A percentile compares a stretch with the other conserved stretches of the same genome.
These are phyloP conservation scores for Cubamyces sp. DNA, from an alignment of 768 basidiomycete species.

Conservation along the genomic window DNA sequence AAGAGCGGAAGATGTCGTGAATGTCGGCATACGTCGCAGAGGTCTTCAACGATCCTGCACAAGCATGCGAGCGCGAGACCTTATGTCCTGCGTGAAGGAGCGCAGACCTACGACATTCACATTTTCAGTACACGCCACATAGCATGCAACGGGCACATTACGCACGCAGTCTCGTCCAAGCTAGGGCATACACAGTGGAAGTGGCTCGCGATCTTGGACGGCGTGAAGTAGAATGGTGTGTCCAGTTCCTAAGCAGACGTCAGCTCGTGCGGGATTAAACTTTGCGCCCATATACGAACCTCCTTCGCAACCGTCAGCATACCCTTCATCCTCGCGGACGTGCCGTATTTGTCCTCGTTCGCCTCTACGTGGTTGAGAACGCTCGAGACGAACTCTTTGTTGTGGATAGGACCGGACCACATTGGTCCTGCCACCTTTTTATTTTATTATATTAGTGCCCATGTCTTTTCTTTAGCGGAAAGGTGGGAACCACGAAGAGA, in stretches of 20 bases:
- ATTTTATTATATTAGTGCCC: background rate
- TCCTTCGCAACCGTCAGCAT: slow-evolving; percentile 93
- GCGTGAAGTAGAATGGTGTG: slow-evolving; percentile 87
- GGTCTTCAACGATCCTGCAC: slow-evolving; percentile 90
- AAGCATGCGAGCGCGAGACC: slow-evolving; percentile 91
- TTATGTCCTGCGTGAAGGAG: slow-evolving; percentile 83
- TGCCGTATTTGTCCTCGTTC: slow-evolving; percentile 71
- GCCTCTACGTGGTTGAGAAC: slow-evolving; percentile 74
- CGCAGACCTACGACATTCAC: slow-evolving; percentile 64
- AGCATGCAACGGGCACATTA: slow-evolving; percentile 19
- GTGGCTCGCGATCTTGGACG: slow-evolving; percentile 72
- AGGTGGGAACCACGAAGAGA: background rate
- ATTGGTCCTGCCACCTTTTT: slow-evolving; percentile 88
- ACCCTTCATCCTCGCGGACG: slow-evolving; percentile 85
- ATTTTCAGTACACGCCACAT: background rate
- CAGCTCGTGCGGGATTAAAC: background rate
- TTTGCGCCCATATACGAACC: slow-evolving; percentile 46
- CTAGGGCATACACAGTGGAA: slow-evolving; percentile 85
- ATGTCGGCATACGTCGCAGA: slow-evolving; percentile 71
- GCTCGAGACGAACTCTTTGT: slow-evolving; percentile 69
- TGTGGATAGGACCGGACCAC: slow-evolving; percentile 92
- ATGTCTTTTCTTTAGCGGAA: background rate
- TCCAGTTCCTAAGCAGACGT: slow-evolving; percentile 64
- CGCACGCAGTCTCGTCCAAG: slow-evolving; percentile 75
- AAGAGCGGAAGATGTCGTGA: slow-evolving; percentile 85